These are phyloP conservation scores for Euryodendron excelsum DNA, from an alignment of 148 eudicot genomes.

Conservation along the genomic window DNA sequence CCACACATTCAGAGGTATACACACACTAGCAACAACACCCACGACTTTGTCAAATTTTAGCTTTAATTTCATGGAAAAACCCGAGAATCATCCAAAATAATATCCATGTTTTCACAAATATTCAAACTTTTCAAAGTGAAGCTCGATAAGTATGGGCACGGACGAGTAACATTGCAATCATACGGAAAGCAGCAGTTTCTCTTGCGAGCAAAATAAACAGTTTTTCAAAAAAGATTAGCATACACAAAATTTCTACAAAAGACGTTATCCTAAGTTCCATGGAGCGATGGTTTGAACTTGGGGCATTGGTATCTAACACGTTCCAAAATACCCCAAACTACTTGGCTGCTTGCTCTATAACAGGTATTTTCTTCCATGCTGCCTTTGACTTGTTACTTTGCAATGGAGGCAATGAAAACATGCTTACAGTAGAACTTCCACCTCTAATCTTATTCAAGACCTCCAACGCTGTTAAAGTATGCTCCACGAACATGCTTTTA, in stretches of 20 bases:
- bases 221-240: neutral
- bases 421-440: conserved; percentile 62
- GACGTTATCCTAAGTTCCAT: neutral
- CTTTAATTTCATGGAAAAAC: too few species aligned
- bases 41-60: too few species aligned
- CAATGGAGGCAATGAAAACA: conserved; percentile 65
- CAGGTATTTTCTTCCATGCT: conserved; percentile 34
- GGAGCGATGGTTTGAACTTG: neutral
- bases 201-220: neutral
- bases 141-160: neutral
- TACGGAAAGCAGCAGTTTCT: conserved; percentile 21
- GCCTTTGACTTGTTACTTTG: conserved; percentile 34
- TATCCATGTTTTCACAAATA: too few species aligned
- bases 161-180: conserved; percentile 24
- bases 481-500: conserved; percentile 52
- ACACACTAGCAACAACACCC: conserved; percentile 16
- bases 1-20: too few species aligned
- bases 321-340: neutral
- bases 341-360: conserved; percentile 36
- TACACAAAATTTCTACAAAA: neutral
- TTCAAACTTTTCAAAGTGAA: neutral
- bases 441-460: conserved; percentile 59
- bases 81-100: too few species aligned
- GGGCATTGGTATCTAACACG: neutral
- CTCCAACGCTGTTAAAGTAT: conserved; percentile 53